Conservation (phyloP, 1,284 basidiomycete species). For the Bjerkandera adusta region DNA sequence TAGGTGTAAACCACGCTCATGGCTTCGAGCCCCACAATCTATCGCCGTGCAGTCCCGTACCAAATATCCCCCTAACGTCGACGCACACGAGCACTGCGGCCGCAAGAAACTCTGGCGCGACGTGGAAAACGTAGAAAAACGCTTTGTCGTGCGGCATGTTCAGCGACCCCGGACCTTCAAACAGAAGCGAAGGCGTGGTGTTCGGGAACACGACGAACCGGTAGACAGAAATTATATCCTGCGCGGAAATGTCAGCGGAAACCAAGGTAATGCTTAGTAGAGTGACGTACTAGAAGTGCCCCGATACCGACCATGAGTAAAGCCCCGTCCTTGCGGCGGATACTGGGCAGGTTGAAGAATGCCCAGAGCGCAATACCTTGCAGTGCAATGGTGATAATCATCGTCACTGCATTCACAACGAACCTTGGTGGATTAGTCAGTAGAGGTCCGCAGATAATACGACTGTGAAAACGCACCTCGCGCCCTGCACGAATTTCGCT, state of each 20-base stretch:
- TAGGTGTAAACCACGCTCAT: no score
- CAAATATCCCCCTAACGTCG: slow-evolving; percentile 37
- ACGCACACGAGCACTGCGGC: slow-evolving; percentile 30
- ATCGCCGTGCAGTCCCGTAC: slow-evolving; percentile 32
- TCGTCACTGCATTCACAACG: slow-evolving; percentile 9
- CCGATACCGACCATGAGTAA: slow-evolving; percentile 9
- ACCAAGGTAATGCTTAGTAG: background rate
- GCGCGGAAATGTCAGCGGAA: slow-evolving; percentile 23
- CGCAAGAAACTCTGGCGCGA: slow-evolving; percentile 41
- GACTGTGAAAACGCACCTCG: slow-evolving; percentile 19
- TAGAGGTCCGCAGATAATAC: background rate
- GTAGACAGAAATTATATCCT: slow-evolving; percentile 38
- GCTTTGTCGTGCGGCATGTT: slow-evolving; percentile 36
- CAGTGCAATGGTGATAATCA: slow-evolving; percentile 1
- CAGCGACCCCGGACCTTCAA: slow-evolving; percentile 31
- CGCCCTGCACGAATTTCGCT: slow-evolving; percentile 12
- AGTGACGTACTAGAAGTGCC: slow-evolving; percentile 12
- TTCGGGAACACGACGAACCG: slow-evolving; percentile 38
- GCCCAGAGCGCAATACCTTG: background rate
- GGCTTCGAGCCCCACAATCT: no score
- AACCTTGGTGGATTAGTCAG: slow-evolving; percentile 13
- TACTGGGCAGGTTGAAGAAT: background rate
- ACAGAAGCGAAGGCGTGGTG: slow-evolving; percentile 32
- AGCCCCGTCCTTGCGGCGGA: background rate
- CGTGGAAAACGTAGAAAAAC: slow-evolving; percentile 43